Evolutionary conservation across 2,329 filamentous ascomycete genomes (phyloP).

Genomic region (Xylaria sp.): DNA sequence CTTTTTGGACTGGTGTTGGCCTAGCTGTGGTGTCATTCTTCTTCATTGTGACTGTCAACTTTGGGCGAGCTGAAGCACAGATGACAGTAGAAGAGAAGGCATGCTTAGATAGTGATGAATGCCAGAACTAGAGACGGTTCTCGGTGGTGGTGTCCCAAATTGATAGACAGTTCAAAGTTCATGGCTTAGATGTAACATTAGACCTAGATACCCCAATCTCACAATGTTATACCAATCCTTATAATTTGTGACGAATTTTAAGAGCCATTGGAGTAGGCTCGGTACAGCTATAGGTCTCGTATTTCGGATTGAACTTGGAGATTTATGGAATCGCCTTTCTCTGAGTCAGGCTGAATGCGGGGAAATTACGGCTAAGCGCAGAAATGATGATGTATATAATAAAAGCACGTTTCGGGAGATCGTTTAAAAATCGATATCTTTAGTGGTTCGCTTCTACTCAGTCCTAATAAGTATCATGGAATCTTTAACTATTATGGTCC

Average conservation of each 20-base stretch:
- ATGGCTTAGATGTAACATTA: not conserved
- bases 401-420: not conserved
- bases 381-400: not conserved
- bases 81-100: conserved; percentile 50
- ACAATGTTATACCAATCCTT: not conserved
- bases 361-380: not conserved
- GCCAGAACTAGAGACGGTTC: not conserved
- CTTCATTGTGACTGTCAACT: conserved; percentile 44
- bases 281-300: not conserved
- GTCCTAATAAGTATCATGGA: not conserved
- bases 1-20: conserved; percentile 48
- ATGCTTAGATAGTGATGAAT: conserved; percentile 22
- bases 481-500: not conserved
- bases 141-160: not conserved
- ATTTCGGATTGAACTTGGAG: not conserved
- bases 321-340: not conserved
- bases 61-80: conserved; percentile 47
- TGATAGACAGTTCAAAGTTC: not conserved
- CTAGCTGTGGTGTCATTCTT: conserved; percentile 44
- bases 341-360: conserved; percentile 17
- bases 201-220: conserved; percentile 1
- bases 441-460: not conserved
- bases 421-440: not conserved
- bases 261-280: not conserved
- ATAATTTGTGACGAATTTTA: not conserved